Evolutionary conservation across 176 grass and related monocot genomes (phyloP), one percentile per base, ranked within the genome.

Genomic region (Rhynchospora pubera): DNA sequence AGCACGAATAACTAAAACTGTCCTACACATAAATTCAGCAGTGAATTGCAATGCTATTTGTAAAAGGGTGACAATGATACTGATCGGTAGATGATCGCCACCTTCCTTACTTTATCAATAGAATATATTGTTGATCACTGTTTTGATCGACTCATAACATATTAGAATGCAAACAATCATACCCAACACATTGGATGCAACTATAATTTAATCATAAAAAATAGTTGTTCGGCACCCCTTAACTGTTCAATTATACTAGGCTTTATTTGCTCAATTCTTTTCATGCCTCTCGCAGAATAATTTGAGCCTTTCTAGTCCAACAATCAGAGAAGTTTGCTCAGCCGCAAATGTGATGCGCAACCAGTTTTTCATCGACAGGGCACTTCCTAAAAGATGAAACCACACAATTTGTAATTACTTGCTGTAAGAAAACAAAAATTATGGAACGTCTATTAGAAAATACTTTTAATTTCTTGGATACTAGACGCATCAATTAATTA

Each of bases 321-420:
- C 51, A 23, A 21, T 52, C 23, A 84, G 69, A 75, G 68, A 77
- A 32, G 28, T 46, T 60, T 48, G 83, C 12, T 84, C 83, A 0
- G 19, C 8, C 5, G 83, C 82, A 45, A 84, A 84, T 16, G 66
- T 84, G 44, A 84, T 60, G 5, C 82, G 82, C 22, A 84, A 23
- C 83, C 83, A 84, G 45, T 74, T 74, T 84, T 84, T 77, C 83
- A 84, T 84, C 8, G 44, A 51, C 48, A 84, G 34, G 3, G 67
- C 83, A 64, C 69, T 84, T 13, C 83, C 83, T 84, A 48, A 14
- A 73, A 61, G 48, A 57, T 32, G 3, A 59, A 16, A 79, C 16
- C 16, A 79, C 9, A 28, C 23, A 42, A 79, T n/a, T 0, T 26
- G n/a, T 8, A 57, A 32, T 12, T 24, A 19, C 0, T 4, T 13